Conservation (phyloP, 2,329 filamentous ascomycete genomes). For the Neonectria hederae region DNA sequence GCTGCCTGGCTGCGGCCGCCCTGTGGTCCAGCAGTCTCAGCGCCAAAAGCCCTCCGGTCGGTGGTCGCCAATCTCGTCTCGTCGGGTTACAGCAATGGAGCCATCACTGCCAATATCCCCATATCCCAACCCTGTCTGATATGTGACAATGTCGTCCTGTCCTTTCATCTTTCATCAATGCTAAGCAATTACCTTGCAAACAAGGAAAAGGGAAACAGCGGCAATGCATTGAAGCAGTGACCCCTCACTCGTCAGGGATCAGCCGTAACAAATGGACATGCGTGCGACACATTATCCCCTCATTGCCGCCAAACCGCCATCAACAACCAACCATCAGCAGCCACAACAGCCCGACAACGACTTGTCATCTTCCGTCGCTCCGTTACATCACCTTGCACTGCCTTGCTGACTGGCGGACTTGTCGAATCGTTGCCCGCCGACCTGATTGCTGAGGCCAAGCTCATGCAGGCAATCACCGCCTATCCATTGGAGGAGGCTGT, state of each 20-base stretch:
- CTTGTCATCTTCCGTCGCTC: slow-evolving; percentile 1
- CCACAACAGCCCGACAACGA: slow-evolving; percentile 7
- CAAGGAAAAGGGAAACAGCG: neutral
- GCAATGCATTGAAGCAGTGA: neutral
- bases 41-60: neutral
- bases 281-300: neutral
- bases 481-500: slow-evolving; percentile 1
- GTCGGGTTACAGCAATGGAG: neutral
- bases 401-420: slow-evolving; percentile 8
- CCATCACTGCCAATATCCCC: neutral
- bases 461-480: slow-evolving; percentile 19
- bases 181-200: neutral
- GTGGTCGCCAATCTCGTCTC: neutral
- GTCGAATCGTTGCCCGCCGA: neutral
- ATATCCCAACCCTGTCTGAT: neutral
- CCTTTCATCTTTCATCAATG: neutral
- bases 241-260: neutral
- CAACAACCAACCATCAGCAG: slow-evolving; percentile 11
- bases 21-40: slow-evolving; percentile 12
- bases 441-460: slow-evolving; percentile 3
- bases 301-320: neutral
- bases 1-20: slow-evolving; percentile 1
- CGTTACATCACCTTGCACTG: slow-evolving; percentile 20
- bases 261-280: neutral
- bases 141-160: neutral